Evolutionary conservation across 768 basidiomycete species (phyloP), one percentile per base, ranked within the genome.

Genomic region (Leucosporidium scottii): DNA sequence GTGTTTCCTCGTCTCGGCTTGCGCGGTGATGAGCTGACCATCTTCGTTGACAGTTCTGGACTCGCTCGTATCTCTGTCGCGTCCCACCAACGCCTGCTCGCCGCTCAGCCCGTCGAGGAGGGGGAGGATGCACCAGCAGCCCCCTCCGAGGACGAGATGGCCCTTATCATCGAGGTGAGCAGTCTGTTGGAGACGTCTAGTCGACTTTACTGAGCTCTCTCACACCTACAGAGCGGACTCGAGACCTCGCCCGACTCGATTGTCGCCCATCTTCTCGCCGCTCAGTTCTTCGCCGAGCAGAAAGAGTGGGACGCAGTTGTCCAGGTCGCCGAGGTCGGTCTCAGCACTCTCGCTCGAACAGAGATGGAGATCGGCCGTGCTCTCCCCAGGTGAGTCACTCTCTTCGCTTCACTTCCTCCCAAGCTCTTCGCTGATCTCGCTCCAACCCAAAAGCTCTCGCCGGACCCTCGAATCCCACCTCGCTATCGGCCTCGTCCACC

Each of bases 401-500:
- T 62, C 36, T 28, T 44, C 36, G 25, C n/a, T 25, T 34, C 34
- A 34, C 27, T 18, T 49, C 27, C 44, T n/a, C 10, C 10, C 34
- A 34, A 34, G 25, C n/a, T 20, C 20, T 0, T 48, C 49, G 49
- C 47, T 67, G 44, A 55, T n/a, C 61, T 10, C 51, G 23, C 30
- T 51, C 64, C 8, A 3, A 48, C 47, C 61, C 30, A 39, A 62
- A 62, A 93, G 91, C 60, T 83, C 83, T 18, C 82, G 82, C 56
- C 83, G 84, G 58, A 85, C 85, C 4, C 84, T 96, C 75, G 86
- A 91, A 66, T 82, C 86, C 17, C 81, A 82, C 7, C 82, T 94
- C 18, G 87, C 86, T 3, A 87, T 85, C 0, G 85, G 90, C 7
- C 82, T 96, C 21, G 88, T 91, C 5, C 88, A 96, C 74, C 82